Evolutionary conservation across 1,284 basidiomycete species (phyloP).

Genomic region (Omphalotus olearius): DNA sequence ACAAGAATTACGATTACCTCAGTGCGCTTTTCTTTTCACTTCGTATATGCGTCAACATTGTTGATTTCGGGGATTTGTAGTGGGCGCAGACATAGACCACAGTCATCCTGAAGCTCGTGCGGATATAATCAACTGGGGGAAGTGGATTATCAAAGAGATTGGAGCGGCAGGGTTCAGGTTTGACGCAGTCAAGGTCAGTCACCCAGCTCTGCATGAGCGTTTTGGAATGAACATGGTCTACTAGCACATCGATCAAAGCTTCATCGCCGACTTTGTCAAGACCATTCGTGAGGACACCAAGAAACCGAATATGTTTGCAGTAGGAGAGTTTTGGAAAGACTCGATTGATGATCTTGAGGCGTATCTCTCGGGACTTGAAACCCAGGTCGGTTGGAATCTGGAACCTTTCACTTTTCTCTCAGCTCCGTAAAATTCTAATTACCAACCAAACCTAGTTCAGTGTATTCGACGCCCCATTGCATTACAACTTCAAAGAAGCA

Average conservation of each 20-base stretch:
- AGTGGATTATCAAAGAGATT: constrained; percentile 47
- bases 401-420: too few species aligned
- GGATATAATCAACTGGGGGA: constrained; percentile 44
- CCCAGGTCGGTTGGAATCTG: constrained; percentile 18
- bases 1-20: constrained; percentile 37
- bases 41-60: neutral
- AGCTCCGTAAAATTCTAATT: too few species aligned
- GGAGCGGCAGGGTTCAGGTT: constrained; percentile 48
- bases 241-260: constrained; percentile 35
- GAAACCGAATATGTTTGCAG: constrained; percentile 39
- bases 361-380: constrained; percentile 33
- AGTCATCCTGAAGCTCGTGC: constrained; percentile 41
- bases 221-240: too few species aligned
- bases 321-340: constrained; percentile 51
- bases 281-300: constrained; percentile 39
- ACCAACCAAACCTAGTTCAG: constrained; percentile 30
- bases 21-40: constrained; percentile 17
- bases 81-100: constrained; percentile 40
- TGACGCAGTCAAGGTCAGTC: constrained; percentile 38
- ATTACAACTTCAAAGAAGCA: constrained; percentile 52
- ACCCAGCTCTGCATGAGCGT: neutral
- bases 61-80: constrained; percentile 10
- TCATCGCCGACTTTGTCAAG: constrained; percentile 49
- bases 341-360: constrained; percentile 33
- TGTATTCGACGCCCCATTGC: constrained; percentile 51